Conservation (phyloP, 768 basidiomycete genomes). For the Crucibulum laeve region DNA sequence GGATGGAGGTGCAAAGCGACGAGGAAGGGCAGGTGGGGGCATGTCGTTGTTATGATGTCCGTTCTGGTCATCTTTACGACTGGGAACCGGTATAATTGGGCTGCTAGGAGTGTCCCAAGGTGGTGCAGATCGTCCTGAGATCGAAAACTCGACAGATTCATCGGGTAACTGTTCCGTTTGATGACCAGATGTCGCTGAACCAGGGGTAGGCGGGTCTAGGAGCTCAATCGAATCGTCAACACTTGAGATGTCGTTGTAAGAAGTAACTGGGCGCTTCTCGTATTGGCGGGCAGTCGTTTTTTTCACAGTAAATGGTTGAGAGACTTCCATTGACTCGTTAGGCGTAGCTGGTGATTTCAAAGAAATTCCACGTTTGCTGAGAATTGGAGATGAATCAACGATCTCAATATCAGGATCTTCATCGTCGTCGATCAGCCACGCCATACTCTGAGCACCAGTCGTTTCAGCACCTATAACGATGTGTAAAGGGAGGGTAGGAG, state of each 20-base stretch:
- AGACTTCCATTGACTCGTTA: not conserved
- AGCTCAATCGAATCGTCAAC: not conserved
- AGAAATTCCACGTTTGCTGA: not conserved
- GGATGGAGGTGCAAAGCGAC: not conserved
- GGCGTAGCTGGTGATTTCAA: not conserved
- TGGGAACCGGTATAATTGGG: conserved; percentile 1
- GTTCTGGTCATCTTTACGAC: conserved; percentile 2
- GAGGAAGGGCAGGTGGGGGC: conserved; percentile 23
- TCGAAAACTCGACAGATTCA: conserved; percentile 23
- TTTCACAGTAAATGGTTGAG: not conserved
- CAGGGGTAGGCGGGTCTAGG: not conserved
- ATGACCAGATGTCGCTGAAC: not conserved
- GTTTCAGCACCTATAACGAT: not conserved
- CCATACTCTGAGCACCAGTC: conserved; percentile 38
- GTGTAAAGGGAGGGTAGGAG: not conserved
- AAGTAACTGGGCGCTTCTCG: no score
- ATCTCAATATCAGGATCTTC: conserved; percentile 55
- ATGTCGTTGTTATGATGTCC: conserved; percentile 12
- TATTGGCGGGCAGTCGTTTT: no score
- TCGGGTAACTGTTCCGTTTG: conserved; percentile 10
- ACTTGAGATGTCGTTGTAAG: no score
- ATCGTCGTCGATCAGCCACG: conserved; percentile 63
- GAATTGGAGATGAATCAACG: conserved; percentile 44
- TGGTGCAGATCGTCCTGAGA: not conserved
- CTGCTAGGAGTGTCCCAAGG: conserved; percentile 4